Conservation (phyloP, 306 rosid genomes). For the Trichosanthes truncata region DNA sequence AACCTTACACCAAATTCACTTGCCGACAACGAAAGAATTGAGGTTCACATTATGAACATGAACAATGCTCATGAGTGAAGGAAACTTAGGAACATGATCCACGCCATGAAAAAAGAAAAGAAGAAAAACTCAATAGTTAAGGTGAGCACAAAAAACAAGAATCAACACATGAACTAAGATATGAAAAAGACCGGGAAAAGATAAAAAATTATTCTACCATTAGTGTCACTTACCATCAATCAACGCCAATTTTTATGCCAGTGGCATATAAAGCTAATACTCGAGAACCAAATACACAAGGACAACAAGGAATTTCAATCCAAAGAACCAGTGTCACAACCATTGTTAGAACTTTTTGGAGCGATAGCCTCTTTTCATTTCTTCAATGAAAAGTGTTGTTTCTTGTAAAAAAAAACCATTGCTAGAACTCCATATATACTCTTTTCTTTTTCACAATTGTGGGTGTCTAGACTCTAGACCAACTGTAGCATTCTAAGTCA, state of each 20-base stretch:
- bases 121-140: too few relatives aligned
- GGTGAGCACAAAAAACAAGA: too few relatives aligned
- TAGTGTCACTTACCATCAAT: neutral
- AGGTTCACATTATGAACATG: too few relatives aligned
- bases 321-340: neutral
- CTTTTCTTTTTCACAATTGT: neutral
- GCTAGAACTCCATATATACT: neutral
- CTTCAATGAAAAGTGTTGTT: too few relatives aligned
- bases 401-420: too few relatives aligned
- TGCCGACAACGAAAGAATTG: too few relatives aligned
- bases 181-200: neutral
- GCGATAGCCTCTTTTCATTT: too few relatives aligned
- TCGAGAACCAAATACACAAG: neutral
- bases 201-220: neutral
- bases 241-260: neutral
- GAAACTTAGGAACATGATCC: too few relatives aligned
- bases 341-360: too few relatives aligned
- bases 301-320: neutral
- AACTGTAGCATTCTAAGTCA: neutral
- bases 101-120: too few relatives aligned
- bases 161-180: neutral
- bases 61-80: too few relatives aligned
- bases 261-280: neutral
- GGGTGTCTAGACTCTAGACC: neutral
- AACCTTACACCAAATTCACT: too few relatives aligned